A percentile compares a stretch with the other conserved stretches of the same genome.
phyloP scores from a whole-genome alignment of 495 filamentous ascomycete genomes.

The Friedmanniomyces endolithicus region DNA sequence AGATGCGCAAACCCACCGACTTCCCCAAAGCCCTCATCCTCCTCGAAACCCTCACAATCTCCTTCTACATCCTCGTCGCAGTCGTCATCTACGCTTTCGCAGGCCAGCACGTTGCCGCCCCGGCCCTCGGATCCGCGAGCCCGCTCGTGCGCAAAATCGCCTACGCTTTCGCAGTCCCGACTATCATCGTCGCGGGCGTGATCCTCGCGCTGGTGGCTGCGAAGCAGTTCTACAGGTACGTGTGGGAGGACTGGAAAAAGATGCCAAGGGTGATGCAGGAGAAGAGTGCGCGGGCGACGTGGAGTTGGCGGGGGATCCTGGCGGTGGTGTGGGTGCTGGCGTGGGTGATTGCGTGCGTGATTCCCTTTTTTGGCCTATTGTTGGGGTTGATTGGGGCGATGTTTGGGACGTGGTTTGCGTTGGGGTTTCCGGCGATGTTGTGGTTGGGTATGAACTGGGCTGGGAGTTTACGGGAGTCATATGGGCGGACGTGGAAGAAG shows the following conservation, averaged over 20 bases:
- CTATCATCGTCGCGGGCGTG: constrained; percentile 56
- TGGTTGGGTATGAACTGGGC: constrained; percentile 5
- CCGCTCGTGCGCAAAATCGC: constrained; percentile 53
- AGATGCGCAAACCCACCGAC: constrained; percentile 19
- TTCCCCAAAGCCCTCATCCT: constrained; percentile 23
- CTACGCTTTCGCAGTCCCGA: constrained; percentile 69
- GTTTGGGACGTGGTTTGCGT: constrained; percentile 17
- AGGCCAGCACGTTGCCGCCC: constrained; percentile 53
- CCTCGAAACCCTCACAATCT: constrained; percentile 18
- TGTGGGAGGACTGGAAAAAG: constrained; percentile 9
- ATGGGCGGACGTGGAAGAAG: neutral
- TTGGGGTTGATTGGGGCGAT: constrained; percentile 25
- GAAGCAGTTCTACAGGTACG: constrained; percentile 25
- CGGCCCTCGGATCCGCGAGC: constrained; percentile 55
- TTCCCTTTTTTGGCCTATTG: constrained; percentile 27
- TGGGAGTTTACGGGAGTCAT: neutral
- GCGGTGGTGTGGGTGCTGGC: constrained; percentile 18
- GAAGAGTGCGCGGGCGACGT: constrained; percentile 13
- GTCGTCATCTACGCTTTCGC: constrained; percentile 63
- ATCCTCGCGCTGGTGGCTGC: constrained; percentile 57
- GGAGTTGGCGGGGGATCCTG: constrained; percentile 25
- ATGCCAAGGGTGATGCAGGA: constrained; percentile 17
- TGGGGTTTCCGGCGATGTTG: constrained; percentile 7
- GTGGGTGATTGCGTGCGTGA: constrained; percentile 26
- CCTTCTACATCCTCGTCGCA: constrained; percentile 52